Percentiles rank a stretch among this genome's conserved stretches.
Conservation (phyloP, 73 alveolate species). For the Tetrahymena elliotti region DNA sequence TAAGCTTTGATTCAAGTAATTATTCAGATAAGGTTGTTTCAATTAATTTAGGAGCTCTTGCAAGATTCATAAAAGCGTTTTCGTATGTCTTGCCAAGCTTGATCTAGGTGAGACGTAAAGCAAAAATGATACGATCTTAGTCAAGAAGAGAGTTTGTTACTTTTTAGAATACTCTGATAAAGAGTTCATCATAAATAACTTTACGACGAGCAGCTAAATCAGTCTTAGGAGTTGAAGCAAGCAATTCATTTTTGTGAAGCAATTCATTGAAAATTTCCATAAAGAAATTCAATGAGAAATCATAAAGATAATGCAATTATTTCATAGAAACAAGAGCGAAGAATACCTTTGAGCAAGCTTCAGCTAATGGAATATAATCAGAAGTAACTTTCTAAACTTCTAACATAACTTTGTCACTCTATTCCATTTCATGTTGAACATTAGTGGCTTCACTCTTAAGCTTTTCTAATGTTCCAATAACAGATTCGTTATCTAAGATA, state of each 20-base stretch:
- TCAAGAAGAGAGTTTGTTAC: slow-evolving; percentile 85
- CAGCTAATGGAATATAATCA: slow-evolving; percentile 82
- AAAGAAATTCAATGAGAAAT: slow-evolving; percentile 80
- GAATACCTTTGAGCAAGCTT: slow-evolving; percentile 84
- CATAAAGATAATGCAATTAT: slow-evolving; percentile 78
- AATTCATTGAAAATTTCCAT: slow-evolving; percentile 69
- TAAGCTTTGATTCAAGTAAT: slow-evolving; percentile 61
- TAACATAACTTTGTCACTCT: slow-evolving; percentile 85
- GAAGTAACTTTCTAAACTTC: slow-evolving; percentile 88
- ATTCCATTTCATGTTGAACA: slow-evolving; percentile 75
- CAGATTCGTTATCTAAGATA: slow-evolving; percentile 91
- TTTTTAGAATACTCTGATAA: slow-evolving; percentile 68
- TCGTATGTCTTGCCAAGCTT: slow-evolving; percentile 76
- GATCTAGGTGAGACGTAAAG: slow-evolving; percentile 90
- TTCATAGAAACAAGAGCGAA: slow-evolving; percentile 84
- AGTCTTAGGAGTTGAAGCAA: slow-evolving; percentile 52
- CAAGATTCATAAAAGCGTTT: slow-evolving; percentile 61
- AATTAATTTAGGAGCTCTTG: slow-evolving; percentile 56
- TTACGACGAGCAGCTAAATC: slow-evolving; percentile 69
- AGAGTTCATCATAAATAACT: slow-evolving; percentile 72
- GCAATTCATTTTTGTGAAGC: slow-evolving; percentile 54
- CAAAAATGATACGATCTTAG: slow-evolving; percentile 72
- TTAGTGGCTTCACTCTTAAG: slow-evolving; percentile 92
- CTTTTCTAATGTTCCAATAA: slow-evolving; percentile 92
- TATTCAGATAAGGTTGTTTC: slow-evolving; percentile 41